A percentile compares a stretch with the other conserved stretches of the same genome.
Conservation (phyloP, 371 early-diverging fungal genomes). For the Mucor sp. region DNA sequence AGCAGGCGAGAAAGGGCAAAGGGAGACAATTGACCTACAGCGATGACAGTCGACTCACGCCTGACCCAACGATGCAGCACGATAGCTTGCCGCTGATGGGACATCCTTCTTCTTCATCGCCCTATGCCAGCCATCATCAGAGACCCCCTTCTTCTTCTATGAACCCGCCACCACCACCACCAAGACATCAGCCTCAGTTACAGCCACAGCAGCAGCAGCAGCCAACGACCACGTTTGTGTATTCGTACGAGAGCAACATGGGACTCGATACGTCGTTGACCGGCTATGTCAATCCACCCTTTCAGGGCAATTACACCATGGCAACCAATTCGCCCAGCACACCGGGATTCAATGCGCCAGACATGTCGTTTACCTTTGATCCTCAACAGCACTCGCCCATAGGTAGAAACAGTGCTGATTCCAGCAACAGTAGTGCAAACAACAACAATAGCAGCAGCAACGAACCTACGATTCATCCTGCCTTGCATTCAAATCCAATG, state of each 20-base stretch:
- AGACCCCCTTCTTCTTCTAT: constrained; percentile 4
- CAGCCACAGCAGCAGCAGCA: constrained; percentile 2
- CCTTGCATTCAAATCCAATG: constrained; percentile 30
- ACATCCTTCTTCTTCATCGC: background rate
- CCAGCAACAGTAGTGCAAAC: background rate
- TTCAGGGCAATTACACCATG: constrained; percentile 20
- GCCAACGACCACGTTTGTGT: constrained; percentile 22
- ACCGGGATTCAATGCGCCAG: constrained; percentile 18
- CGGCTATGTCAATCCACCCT: constrained; percentile 25
- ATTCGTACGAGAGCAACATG: constrained; percentile 24
- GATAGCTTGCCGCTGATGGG: background rate
- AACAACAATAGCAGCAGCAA: constrained; percentile 6
- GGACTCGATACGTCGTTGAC: constrained; percentile 21
- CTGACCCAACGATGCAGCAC: background rate
- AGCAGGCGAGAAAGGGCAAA: constrained; percentile 20
- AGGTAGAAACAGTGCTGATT: constrained; percentile 9
- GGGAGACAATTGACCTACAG: background rate
- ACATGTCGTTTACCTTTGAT: constrained; percentile 30
- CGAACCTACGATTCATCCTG: constrained; percentile 32
- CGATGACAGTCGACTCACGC: constrained; percentile 14
- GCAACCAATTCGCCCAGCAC: constrained; percentile 14
- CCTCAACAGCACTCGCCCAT: constrained; percentile 18
- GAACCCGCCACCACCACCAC: too few species aligned
- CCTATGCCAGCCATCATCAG: background rate
- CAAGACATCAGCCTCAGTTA: constrained; percentile 11